These are phyloP conservation scores for Mycena maculata DNA, from an alignment of 768 basidiomycete species.

Conservation along the genomic window DNA sequence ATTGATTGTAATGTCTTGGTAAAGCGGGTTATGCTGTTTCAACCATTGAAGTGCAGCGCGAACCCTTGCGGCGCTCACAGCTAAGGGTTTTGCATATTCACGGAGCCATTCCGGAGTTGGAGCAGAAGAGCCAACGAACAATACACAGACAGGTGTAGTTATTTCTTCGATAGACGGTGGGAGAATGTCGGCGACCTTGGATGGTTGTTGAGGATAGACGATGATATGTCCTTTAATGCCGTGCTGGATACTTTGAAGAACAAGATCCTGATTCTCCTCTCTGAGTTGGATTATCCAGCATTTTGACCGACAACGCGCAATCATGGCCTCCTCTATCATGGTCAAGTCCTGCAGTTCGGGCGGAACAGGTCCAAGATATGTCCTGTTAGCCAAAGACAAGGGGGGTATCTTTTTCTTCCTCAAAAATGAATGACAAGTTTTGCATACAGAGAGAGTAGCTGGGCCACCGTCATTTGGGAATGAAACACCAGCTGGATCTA, in stretches of 20 bases:
- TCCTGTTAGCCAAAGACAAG: background rate
- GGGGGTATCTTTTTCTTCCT: background rate
- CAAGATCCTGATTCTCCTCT: conserved; percentile 10
- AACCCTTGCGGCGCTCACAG: conserved; percentile 10
- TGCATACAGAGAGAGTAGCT: background rate
- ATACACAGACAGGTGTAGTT: background rate
- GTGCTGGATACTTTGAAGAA: conserved; percentile 31
- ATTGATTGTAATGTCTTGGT: conserved; percentile 1
- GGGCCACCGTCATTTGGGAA: background rate
- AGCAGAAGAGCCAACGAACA: conserved; percentile 8
- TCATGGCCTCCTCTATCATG: no score
- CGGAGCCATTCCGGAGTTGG: conserved; percentile 12
- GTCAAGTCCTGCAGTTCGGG: no score
- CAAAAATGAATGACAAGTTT: background rate
- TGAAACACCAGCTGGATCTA: conserved; percentile 1
- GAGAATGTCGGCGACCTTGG: background rate
- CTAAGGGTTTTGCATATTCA: conserved; percentile 13
- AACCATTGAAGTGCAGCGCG: conserved; percentile 22
- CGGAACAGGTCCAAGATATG: background rate
- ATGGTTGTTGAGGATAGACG: conserved; percentile 11
- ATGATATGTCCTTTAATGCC: conserved; percentile 16
- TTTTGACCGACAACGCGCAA: no score
- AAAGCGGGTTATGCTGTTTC: conserved; percentile 16
- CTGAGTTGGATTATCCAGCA: conserved; percentile 12
- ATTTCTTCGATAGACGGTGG: conserved; percentile 1